Conservation (phyloP, 1,139 yeast genomes). For the Ashbya aceris region DNA sequence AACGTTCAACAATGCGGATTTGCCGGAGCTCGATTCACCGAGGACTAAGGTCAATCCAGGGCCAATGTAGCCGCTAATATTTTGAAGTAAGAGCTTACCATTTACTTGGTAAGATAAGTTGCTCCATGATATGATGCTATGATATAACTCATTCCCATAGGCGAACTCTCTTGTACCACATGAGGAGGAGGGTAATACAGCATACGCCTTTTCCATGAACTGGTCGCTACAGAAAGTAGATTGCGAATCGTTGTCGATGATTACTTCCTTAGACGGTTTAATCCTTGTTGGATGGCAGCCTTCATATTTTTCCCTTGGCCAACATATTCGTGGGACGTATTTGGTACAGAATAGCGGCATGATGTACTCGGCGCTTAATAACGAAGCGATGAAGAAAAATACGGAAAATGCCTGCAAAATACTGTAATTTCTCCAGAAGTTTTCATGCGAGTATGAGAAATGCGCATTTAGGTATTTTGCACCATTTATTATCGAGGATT, state of each 20-base stretch:
- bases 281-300: slow-evolving; percentile 10
- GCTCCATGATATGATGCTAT: slow-evolving; percentile 33
- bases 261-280: slow-evolving; percentile 6
- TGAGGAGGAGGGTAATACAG: too few species aligned
- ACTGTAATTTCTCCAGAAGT: slow-evolving; percentile 40
- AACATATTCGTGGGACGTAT: not conserved
- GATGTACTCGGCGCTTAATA: slow-evolving; percentile 29
- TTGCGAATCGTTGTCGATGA: slow-evolving; percentile 5
- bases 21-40: slow-evolving; percentile 63
- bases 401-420: slow-evolving; percentile 32
- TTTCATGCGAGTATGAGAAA: slow-evolving; percentile 30
- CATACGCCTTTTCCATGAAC: not conserved
- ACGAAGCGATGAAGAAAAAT: slow-evolving; percentile 29
- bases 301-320: slow-evolving; percentile 34
- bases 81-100: slow-evolving; percentile 35
- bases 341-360: slow-evolving; percentile 23
- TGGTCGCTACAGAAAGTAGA: slow-evolving; percentile 7
- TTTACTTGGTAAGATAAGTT: slow-evolving; percentile 37
- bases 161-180: too few species aligned
- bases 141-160: not conserved
- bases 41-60: slow-evolving; percentile 36
- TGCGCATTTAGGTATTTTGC: slow-evolving; percentile 30
- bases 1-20: slow-evolving; percentile 69
- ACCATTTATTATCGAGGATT: slow-evolving; percentile 22
- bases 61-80: slow-evolving; percentile 42